Percentiles rank a stretch among this genome's conserved stretches.
phyloP scores from a whole-genome alignment of 75 land plant genomes.

The Azolla pinnata region DNA sequence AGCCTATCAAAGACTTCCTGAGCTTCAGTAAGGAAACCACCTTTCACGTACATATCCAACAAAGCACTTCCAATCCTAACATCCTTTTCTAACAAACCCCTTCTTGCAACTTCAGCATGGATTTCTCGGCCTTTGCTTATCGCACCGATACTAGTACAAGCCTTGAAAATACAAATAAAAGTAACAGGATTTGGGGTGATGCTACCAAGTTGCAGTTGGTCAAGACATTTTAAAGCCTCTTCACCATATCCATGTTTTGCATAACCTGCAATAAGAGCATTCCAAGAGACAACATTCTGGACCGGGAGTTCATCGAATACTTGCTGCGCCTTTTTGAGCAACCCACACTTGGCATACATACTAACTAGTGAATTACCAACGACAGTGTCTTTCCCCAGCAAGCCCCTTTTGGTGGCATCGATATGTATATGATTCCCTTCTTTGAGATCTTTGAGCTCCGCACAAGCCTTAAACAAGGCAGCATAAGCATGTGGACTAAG shows the following conservation, averaged over 20 bases:
- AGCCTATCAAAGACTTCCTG: conserved; percentile 5
- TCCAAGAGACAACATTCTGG: conserved; percentile 29
- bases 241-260: conserved; percentile 15
- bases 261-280: conserved; percentile 13
- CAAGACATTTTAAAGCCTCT: conserved; percentile 12
- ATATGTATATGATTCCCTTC: neutral
- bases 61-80: conserved; percentile 46
- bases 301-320: conserved; percentile 6
- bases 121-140: neutral
- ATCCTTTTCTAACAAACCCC: conserved; percentile 22
- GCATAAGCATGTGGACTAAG: neutral
- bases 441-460: neutral
- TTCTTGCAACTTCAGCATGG: conserved; percentile 35
- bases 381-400: neutral
- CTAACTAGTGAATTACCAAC: conserved; percentile 2
- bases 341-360: conserved; percentile 4
- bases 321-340: conserved; percentile 4
- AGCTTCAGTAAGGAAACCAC: conserved; percentile 22
- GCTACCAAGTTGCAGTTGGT: conserved; percentile 11
- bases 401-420: conserved; percentile 6
- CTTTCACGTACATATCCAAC: conserved; percentile 54
- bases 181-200: neutral
- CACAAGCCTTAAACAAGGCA: conserved; percentile 1
- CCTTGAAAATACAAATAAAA: conserved; percentile 1
- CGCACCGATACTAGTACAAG: conserved; percentile 2